Evolutionary conservation across 176 grass and related monocot genomes (phyloP).

Genomic region (Aegilops longissima): DNA sequence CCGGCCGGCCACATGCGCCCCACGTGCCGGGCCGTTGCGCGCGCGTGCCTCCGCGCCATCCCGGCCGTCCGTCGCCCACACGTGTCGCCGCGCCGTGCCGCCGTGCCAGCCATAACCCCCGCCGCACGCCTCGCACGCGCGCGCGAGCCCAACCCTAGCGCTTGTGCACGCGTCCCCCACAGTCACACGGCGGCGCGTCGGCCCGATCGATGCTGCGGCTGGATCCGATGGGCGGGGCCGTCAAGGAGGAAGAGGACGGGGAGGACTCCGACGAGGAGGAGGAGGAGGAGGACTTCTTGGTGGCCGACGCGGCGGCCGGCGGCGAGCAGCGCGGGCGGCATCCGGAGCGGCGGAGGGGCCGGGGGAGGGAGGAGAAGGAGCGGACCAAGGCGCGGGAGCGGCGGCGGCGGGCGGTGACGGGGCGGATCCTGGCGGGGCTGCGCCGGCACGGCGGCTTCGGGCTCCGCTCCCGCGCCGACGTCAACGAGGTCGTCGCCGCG

Average conservation of each 20-base stretch:
- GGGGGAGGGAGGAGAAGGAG: constrained; percentile 73
- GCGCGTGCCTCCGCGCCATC: constrained; percentile 25
- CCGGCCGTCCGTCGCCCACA: constrained; percentile 40
- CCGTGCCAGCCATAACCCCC: constrained; percentile 57
- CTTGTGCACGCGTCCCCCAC: not conserved
- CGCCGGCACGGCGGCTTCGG: constrained; percentile 88
- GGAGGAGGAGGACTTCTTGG: constrained; percentile 24
- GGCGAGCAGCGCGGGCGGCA: not conserved
- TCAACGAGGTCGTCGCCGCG: constrained; percentile 69
- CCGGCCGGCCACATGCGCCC: not conserved
- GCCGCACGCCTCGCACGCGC: constrained; percentile 39
- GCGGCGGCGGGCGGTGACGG: constrained; percentile 76
- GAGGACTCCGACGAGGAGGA: constrained; percentile 20
- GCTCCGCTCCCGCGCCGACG: constrained; percentile 73
- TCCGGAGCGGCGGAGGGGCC: constrained; percentile 16
- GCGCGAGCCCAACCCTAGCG: constrained; percentile 44
- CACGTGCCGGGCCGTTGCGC: constrained; percentile 26
- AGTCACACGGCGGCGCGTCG: not conserved
- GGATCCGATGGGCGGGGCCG: constrained; percentile 43
- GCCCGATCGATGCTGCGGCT: not conserved
- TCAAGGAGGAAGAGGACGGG: constrained; percentile 31
- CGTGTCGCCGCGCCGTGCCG: constrained; percentile 42
- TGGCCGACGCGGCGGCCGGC: not conserved
- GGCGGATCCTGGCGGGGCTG: constrained; percentile 74
- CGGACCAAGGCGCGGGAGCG: constrained; percentile 87